Evolutionary conservation across 2,329 filamentous ascomycete genomes (phyloP).

Genomic region (Aspergillus glaucus): DNA sequence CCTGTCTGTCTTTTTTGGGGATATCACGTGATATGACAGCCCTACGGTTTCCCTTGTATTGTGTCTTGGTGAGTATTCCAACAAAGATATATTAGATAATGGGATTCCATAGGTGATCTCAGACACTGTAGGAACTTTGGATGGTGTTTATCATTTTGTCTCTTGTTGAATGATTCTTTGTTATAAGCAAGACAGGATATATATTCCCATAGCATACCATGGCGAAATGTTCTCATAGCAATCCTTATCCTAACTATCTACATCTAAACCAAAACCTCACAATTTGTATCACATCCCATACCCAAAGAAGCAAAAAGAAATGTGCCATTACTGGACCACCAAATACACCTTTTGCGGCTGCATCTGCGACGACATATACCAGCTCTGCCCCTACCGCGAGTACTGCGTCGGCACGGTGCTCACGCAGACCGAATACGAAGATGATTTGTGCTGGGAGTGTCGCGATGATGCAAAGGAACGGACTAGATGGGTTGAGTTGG

Average conservation of each 20-base stretch:
- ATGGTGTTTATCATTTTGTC: too few relatives aligned
- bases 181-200: too few relatives aligned
- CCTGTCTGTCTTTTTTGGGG: too few relatives aligned
- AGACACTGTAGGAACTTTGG: too few relatives aligned
- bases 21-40: background rate
- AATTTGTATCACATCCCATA: background rate
- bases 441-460: background rate
- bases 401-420: background rate
- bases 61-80: background rate
- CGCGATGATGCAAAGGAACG: background rate
- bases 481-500: background rate
- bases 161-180: too few relatives aligned
- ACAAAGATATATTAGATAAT: too few relatives aligned
- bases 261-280: too few relatives aligned
- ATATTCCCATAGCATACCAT: too few relatives aligned
- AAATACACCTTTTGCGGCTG: conserved; percentile 19
- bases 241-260: too few relatives aligned
- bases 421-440: background rate
- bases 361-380: conserved; percentile 11
- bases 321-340: conserved; percentile 15
- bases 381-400: conserved; percentile 2
- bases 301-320: background rate
- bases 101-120: too few relatives aligned
- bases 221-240: too few relatives aligned
- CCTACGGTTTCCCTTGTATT: background rate